Evolutionary conservation across 768 basidiomycete genomes (phyloP).

Genomic region (Pleurotus salmoneostramineus): DNA sequence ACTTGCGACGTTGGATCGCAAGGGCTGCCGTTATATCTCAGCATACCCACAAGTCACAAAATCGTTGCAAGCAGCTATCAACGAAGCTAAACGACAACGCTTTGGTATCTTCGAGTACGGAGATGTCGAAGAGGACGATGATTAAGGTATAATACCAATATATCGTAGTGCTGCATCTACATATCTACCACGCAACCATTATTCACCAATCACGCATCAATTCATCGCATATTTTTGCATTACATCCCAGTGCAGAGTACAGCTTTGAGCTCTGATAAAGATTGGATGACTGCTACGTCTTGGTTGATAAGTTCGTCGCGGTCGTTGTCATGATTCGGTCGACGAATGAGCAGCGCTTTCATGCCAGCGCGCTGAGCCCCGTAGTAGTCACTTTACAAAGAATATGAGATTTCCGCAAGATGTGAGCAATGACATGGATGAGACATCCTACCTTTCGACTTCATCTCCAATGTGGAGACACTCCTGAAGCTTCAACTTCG

Average conservation of each 20-base stretch:
- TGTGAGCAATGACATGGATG: not conserved
- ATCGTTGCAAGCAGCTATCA: constrained; percentile 57
- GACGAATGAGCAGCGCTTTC: constrained; percentile 51
- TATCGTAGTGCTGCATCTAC: not conserved
- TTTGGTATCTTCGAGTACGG: constrained; percentile 89
- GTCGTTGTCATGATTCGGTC: constrained; percentile 40
- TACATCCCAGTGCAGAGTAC: not conserved
- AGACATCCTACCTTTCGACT: constrained; percentile 41
- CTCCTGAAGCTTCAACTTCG: constrained; percentile 29
- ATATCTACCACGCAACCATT: not conserved
- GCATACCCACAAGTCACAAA: constrained; percentile 68
- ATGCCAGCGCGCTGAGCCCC: constrained; percentile 57
- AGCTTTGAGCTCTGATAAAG: not conserved
- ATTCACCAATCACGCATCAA: not conserved
- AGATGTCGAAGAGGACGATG: constrained; percentile 85
- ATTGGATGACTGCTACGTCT: not conserved
- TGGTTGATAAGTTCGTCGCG: constrained; percentile 31
- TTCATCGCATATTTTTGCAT: not conserved
- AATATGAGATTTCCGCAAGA: not conserved
- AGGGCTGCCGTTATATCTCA: constrained; percentile 66
- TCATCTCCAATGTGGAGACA: constrained; percentile 79
- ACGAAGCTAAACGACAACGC: constrained; percentile 68
- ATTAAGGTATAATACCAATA: constrained; percentile 8
- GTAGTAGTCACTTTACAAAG: constrained; percentile 53
- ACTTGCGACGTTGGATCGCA: constrained; percentile 74